A percentile compares a stretch with the other conserved stretches of the same genome.
phyloP scores from a whole-genome alignment of 805 yeast species.

The Starmerella floris region DNA sequence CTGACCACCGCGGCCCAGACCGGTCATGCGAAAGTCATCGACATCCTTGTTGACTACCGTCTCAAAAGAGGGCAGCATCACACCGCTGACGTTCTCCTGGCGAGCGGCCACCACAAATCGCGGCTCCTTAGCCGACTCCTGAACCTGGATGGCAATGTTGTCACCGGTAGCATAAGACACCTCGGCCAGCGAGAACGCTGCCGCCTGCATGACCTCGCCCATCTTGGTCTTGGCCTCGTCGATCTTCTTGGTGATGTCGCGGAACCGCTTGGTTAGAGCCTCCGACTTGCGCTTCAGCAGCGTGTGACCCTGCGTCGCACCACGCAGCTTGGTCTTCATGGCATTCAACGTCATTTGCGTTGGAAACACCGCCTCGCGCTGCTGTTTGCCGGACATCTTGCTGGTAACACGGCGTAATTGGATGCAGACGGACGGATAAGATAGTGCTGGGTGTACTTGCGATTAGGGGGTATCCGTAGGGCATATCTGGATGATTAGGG shows the following conservation, averaged over 20 bases:
- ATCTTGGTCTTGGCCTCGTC: slow-evolving; percentile 92
- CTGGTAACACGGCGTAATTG: neutral
- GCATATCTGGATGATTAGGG: neutral
- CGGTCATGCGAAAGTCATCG: slow-evolving; percentile 91
- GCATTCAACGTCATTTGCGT: slow-evolving; percentile 93
- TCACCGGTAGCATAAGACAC: slow-evolving; percentile 97
- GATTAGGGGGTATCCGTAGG: neutral
- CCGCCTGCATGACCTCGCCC: slow-evolving; percentile 98
- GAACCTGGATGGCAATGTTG: slow-evolving; percentile 88
- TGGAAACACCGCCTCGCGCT: slow-evolving; percentile 89
- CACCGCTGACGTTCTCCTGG: slow-evolving; percentile 95
- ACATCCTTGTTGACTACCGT: slow-evolving; percentile 68
- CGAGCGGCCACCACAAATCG: slow-evolving; percentile 81
- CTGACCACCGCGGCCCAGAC: slow-evolving; percentile 97
- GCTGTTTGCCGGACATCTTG: slow-evolving; percentile 52
- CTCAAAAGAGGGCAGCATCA: slow-evolving; percentile 83
- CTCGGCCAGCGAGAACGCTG: slow-evolving; percentile 93
- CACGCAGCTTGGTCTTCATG: slow-evolving; percentile 91
- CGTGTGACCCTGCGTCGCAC: slow-evolving; percentile 94
- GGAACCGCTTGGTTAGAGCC: slow-evolving; percentile 88
- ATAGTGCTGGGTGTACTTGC: neutral
- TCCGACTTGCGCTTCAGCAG: slow-evolving; percentile 89
- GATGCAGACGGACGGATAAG: neutral
- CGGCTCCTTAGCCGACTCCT: slow-evolving; percentile 77
- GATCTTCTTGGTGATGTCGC: slow-evolving; percentile 87